phyloP scores from a whole-genome alignment of 208 protist genomes.

The Leptomonas pyrrhocoris region DNA sequence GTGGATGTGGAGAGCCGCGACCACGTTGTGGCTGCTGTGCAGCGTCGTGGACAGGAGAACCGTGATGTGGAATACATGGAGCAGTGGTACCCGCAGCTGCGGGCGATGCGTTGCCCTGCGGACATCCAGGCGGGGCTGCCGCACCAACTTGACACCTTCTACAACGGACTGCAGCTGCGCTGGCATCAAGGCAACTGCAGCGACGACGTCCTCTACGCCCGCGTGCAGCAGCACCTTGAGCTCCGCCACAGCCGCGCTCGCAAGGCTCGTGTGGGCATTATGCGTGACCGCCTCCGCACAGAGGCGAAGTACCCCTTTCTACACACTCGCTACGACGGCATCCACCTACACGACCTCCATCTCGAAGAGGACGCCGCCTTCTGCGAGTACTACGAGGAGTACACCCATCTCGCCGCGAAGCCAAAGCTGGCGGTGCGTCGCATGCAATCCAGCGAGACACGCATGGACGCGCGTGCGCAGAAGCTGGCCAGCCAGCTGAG shows the following conservation, averaged over 20 bases:
- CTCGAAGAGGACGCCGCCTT: constrained; percentile 43
- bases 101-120: constrained; percentile 4
- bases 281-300: constrained; percentile 31
- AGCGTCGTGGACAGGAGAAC: constrained; percentile 30
- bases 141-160: constrained; percentile 25
- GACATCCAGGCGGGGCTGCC: constrained; percentile 18
- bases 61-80: constrained; percentile 36
- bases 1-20: constrained; percentile 28
- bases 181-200: constrained; percentile 12
- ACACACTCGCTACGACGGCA: constrained; percentile 39
- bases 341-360: constrained; percentile 46
- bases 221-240: constrained; percentile 32
- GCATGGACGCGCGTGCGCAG: constrained; percentile 23
- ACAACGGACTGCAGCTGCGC: constrained; percentile 21
- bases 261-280: constrained; percentile 40
- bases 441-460: constrained; percentile 20
- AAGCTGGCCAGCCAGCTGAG: constrained; percentile 24
- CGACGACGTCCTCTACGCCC: neutral
- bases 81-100: constrained; percentile 29
- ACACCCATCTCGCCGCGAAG: constrained; percentile 19
- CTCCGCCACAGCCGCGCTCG: constrained; percentile 43
- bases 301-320: constrained; percentile 66
- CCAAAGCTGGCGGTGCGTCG: neutral
- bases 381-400: constrained; percentile 23
- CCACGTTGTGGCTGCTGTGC: constrained; percentile 30